Evolutionary conservation across 306 rosid species (phyloP), one percentile per base, ranked within the genome.

Genomic region (Morella rubra): DNA sequence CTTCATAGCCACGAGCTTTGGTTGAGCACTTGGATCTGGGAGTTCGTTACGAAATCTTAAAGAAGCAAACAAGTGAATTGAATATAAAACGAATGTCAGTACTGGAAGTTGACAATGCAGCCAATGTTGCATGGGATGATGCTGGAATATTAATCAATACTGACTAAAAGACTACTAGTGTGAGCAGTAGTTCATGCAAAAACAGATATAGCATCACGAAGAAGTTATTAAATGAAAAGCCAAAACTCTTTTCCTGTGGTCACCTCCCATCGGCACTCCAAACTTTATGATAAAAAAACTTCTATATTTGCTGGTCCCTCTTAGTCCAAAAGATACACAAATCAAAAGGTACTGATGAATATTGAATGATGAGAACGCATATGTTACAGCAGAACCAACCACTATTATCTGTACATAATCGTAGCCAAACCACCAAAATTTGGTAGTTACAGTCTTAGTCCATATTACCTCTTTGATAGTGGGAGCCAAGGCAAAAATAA

Each of bases 11-110:
- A 91, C 87, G 49, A 95, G 97, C 90, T 95, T 95, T 16, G 99
- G 99, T 77, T 95, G 99, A 71, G 99, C 99, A 86, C 97, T 88
- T 54, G 93, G 94, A 85, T 95, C 99, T 19, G 98, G 99, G 79
- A 95, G 99, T 78, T 95, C 99, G 82, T 92, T 95, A 67, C 99
- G 96, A 80, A 95, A 95, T 72, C 99, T 95, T 77, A 40, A 75
- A 79, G 65, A 51, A 76, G 81, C 83, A 75, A 6, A 77, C 24
- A 16, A n/a, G 18, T 9, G 40, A 37, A 66, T 66, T 66, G 27
- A 49, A 83, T 72, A 71, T 65, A 60, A 52, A 50, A 44, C 44
- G 54, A 64, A 69, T 65, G 71, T 86, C 84, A 87, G 84, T 51
- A 62, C 3, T 11, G 65, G 79, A 76, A 77, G 74, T 56, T 67